Evolutionary conservation across 805 yeast species (phyloP).

Genomic region (Saccharomycopsis capsularis): DNA sequence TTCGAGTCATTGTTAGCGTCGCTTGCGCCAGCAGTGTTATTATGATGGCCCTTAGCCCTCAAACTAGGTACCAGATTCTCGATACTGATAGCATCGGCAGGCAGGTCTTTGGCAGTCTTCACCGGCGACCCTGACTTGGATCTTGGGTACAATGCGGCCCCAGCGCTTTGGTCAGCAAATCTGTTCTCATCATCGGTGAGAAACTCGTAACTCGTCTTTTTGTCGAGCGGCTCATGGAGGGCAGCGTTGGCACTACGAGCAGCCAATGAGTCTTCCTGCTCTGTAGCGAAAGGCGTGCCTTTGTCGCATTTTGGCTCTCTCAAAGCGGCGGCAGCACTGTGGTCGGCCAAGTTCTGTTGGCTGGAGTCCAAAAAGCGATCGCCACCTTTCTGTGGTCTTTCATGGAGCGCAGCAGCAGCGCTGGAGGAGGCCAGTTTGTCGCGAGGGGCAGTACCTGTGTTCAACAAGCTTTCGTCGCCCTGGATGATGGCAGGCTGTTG

Average conservation of each 20-base stretch:
- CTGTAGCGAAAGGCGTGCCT: neutral
- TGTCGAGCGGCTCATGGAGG: neutral
- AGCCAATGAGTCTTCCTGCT: neutral
- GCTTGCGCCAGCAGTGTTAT: no score
- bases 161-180: slow-evolving; percentile 3
- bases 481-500: neutral
- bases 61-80: neutral
- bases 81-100: neutral
- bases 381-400: neutral
- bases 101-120: neutral
- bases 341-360: slow-evolving; percentile 1
- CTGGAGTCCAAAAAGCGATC: neutral
- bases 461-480: neutral
- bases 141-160: slow-evolving; percentile 1
- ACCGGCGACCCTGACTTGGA: neutral
- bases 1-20: no score
- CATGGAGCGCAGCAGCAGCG: neutral
- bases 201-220: neutral
- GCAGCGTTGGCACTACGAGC: slow-evolving; percentile 6
- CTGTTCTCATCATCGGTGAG: slow-evolving; percentile 3
- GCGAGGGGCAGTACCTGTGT: neutral
- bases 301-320: neutral
- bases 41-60: neutral
- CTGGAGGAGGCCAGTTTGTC: neutral
- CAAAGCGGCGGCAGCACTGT: neutral